phyloP scores from a whole-genome alignment of 345 rosid species.

The Murraya paniculata region DNA sequence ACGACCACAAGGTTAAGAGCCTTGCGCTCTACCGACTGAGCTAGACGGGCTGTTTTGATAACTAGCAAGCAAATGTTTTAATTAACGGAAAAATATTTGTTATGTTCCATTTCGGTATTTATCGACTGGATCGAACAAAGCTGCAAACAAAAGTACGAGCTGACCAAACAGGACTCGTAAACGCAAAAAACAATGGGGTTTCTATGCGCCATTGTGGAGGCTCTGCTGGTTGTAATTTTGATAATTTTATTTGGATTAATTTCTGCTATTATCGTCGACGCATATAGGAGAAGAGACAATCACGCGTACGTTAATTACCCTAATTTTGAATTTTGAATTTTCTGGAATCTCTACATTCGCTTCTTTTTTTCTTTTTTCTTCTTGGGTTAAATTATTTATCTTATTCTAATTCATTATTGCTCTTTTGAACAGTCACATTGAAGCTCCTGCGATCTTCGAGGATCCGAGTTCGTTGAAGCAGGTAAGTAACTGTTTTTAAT shows the following conservation, averaged over 20 bases:
- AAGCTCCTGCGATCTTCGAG: conserved; percentile 57
- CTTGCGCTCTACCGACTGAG: conserved; percentile 49
- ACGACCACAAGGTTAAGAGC: conserved; percentile 64
- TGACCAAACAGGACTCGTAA: background rate
- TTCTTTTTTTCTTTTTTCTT: background rate
- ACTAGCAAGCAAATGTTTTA: accelerated
- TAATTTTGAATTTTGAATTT: background rate
- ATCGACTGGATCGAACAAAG: background rate
- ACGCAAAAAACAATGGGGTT: conserved; percentile 37
- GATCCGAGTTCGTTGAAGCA: conserved; percentile 74
- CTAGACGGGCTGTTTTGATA: conserved; percentile 32
- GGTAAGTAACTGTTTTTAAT: conserved; percentile 30
- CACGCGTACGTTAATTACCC: conserved; percentile 38
- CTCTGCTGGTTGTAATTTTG: conserved; percentile 26
- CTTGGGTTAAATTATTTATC: background rate
- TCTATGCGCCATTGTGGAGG: conserved; percentile 38
- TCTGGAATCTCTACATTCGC: background rate
- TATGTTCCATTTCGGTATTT: no score
- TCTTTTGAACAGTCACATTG: conserved; percentile 48
- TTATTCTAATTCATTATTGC: background rate
- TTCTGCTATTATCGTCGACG: conserved; percentile 48
- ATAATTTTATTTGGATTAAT: conserved; percentile 31
- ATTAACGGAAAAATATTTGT: accelerated
- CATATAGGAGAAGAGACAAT: conserved; percentile 63
- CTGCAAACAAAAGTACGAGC: no score